Conservation (phyloP, 495 filamentous ascomycete species). For the Neurospora discreta region DNA sequence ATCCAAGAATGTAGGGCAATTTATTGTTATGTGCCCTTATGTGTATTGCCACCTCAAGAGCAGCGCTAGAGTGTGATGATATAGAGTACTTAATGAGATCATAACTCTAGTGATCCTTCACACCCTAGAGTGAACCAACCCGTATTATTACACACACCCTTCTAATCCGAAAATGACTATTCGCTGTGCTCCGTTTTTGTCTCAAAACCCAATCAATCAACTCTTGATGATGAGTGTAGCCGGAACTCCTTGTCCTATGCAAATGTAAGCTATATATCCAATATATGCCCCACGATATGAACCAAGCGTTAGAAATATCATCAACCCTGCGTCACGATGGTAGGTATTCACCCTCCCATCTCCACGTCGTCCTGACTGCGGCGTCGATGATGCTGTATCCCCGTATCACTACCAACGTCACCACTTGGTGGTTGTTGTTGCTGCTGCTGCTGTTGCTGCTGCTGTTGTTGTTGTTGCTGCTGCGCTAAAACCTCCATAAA, state of each 20-base stretch:
- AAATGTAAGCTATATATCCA: not conserved
- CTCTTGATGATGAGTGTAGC: not conserved
- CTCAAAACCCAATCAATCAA: not conserved
- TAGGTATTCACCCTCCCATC: slow-evolving; percentile 16
- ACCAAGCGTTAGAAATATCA: not conserved
- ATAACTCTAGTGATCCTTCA: not conserved
- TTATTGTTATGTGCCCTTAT: too few species aligned
- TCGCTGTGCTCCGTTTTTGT: not conserved
- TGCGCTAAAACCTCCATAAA: slow-evolving; percentile 38
- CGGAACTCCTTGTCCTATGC: not conserved
- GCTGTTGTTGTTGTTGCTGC: not conserved
- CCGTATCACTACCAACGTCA: not conserved
- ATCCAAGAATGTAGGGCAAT: not conserved
- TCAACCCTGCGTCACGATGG: not conserved
- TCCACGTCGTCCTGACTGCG: slow-evolving; percentile 13
- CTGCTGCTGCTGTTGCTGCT: slow-evolving; percentile 1
- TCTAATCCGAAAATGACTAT: not conserved
- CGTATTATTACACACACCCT: not conserved
- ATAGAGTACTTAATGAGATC: not conserved
- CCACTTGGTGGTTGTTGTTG: not conserved
- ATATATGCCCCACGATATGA: not conserved
- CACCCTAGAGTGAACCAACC: not conserved
- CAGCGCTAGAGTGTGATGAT: not conserved
- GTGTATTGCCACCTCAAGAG: not conserved
- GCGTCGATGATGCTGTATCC: not conserved